Base-by-base conservation (phyloP, 768 basidiomycete species). In the Termitomyces sp. region DNA sequence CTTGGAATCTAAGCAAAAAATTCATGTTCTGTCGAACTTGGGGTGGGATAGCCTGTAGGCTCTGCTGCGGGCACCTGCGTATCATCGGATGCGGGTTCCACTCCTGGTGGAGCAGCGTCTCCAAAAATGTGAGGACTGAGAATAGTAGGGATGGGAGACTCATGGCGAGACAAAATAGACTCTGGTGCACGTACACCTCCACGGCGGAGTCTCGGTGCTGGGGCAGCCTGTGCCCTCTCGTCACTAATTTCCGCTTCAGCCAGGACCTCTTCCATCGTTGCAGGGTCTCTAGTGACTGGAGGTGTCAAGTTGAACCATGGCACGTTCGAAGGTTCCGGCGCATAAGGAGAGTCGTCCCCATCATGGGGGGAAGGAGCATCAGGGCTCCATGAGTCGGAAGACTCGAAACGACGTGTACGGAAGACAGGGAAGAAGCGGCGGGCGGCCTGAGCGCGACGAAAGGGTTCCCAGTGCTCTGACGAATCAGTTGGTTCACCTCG, bases 171-270 rank as follows among this genome's bases (percentile, higher is more conserved):
- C 2, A 87, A 68, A 64, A 87, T 72, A 1, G 84, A 81, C 66
- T 90, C 89, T 0, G 87, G 86, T 5, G 88, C 82, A 6, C 84
- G 82, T 5, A 90, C 68, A 2, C 87, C 85, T n/a, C 89, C 87
- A 3, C 89, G 82, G 52, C 89, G 83, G 46, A 90, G 73, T 45
- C 87, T 81, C 4, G 88, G 86, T 7, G 67, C 71, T 61, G 70
- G 67, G 3, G 38, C 40, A 15, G 69, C 67, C 20, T 59, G 68
- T n/a, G 55, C 65, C 51, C 65, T 61, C 22, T 77, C 76, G 9
- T 79, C 78, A 58, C 68, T 74, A 38, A 68, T 62, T 65, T 77
- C 77, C 2, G 72, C 63, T 20, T 70, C 71, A 9, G 63, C 54
- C 35, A 60, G 59, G 11, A 59, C 62, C 22, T 66, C 65, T 33